Conservation (phyloP, 257 asterid genomes). For the Haberlea rhodopensis region DNA sequence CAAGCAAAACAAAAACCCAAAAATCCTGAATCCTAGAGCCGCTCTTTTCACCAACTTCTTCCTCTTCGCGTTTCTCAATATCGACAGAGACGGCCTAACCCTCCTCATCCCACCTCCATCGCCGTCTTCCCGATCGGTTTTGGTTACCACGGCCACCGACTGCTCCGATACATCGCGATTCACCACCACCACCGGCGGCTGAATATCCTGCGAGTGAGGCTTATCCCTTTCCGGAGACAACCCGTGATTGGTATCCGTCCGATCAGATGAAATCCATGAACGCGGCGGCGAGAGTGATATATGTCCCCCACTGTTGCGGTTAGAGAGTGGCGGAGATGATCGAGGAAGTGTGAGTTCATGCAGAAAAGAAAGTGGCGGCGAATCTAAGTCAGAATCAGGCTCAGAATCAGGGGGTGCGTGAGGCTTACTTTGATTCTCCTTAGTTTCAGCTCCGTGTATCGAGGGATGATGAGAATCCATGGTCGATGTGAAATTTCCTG, state of each 20-base stretch:
- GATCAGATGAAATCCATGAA: conserved; percentile 52
- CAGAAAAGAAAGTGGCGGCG: conserved; percentile 6
- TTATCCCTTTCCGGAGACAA: conserved; percentile 39
- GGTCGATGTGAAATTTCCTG: too few relatives aligned
- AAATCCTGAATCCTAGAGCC: conserved; percentile 58
- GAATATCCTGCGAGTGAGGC: conserved; percentile 23
- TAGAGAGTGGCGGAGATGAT: neutral
- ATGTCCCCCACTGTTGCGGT: conserved; percentile 3
- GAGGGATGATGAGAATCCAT: too few relatives aligned
- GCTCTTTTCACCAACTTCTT: conserved; percentile 49
- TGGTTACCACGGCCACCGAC: conserved; percentile 25
- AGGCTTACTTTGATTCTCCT: conserved; percentile 30
- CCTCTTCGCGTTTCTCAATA: conserved; percentile 35
- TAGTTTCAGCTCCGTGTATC: neutral
- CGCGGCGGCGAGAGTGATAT: conserved; percentile 30
- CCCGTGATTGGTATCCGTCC: conserved; percentile 31
- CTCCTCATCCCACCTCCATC: conserved; percentile 34
- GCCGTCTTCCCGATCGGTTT: conserved; percentile 23
- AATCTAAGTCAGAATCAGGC: neutral
- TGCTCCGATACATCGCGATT: conserved; percentile 28
- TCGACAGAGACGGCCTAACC: conserved; percentile 38
- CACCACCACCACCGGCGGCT: conserved; percentile 34
- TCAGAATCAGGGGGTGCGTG: conserved; percentile 19
- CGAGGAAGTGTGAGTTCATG: conserved; percentile 13
- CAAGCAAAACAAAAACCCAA: conserved; percentile 60